Evolutionary conservation across 106 monocot genomes (phyloP).

Genomic region (Gastrodia elata): DNA sequence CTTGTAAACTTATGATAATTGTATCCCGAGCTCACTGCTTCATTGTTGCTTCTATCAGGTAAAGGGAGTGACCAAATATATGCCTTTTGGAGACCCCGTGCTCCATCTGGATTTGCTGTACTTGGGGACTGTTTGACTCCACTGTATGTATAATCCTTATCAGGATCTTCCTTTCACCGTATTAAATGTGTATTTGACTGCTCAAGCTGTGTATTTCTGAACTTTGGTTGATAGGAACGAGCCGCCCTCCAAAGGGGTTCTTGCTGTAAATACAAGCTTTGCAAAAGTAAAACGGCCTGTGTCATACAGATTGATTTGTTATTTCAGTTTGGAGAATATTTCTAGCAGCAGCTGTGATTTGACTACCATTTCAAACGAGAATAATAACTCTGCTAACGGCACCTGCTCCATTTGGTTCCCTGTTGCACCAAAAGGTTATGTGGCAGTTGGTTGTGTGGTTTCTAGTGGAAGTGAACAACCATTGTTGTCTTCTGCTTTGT

Average conservation of each 20-base stretch:
- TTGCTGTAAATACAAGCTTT: slow-evolving; percentile 85
- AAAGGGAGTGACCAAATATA: slow-evolving; percentile 41
- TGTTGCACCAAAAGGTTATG: slow-evolving; percentile 81
- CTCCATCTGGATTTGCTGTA: slow-evolving; percentile 95
- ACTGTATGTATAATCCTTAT: slow-evolving; percentile 30
- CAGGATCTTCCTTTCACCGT: not conserved
- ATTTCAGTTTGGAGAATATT: slow-evolving; percentile 11
- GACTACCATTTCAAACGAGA: slow-evolving; percentile 11
- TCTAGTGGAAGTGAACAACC: slow-evolving; percentile 47
- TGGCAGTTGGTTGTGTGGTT: slow-evolving; percentile 84
- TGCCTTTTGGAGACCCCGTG: slow-evolving; percentile 90
- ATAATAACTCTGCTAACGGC: not conserved
- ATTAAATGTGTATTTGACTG: not conserved
- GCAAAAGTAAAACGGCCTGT: slow-evolving; percentile 84
- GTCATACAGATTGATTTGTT: slow-evolving; percentile 76
- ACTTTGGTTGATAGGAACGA: slow-evolving; percentile 48
- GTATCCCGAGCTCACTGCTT: not conserved
- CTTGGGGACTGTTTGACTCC: slow-evolving; percentile 96
- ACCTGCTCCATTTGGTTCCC: slow-evolving; percentile 91
- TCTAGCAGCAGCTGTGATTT: slow-evolving; percentile 10
- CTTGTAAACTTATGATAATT: not conserved
- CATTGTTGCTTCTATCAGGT: slow-evolving; percentile 28
- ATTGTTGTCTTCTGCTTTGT: slow-evolving; percentile 65
- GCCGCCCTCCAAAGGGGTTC: slow-evolving; percentile 82
- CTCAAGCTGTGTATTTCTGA: not conserved